Percentiles rank a stretch among this genome's conserved stretches.
Conservation (phyloP, 192 early-diverging fungal species). For the Coemansia sp. region DNA sequence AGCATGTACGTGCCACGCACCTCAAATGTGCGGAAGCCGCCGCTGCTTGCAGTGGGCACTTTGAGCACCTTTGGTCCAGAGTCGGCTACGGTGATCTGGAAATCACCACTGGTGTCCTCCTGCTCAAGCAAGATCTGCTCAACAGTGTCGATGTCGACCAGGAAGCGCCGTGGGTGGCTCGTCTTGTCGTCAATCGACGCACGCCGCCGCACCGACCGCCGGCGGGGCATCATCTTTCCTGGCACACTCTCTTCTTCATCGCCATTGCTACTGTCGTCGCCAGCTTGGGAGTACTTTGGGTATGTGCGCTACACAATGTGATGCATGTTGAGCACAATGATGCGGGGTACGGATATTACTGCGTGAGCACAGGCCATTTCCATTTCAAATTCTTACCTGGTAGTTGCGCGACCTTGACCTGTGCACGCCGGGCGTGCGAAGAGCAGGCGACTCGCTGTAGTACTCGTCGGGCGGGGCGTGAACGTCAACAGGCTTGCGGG, state of each 20-base stretch:
- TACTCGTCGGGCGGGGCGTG: slow-evolving; percentile 45
- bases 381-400: slow-evolving; percentile 23
- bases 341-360: slow-evolving; percentile 2
- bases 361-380: not conserved
- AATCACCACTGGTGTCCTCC: slow-evolving; percentile 94
- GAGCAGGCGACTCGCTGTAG: slow-evolving; percentile 24
- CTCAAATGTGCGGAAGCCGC: slow-evolving; percentile 84
- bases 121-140: slow-evolving; percentile 78
- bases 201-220: slow-evolving; percentile 37
- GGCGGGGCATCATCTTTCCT: not conserved
- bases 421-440: slow-evolving; percentile 24
- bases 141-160: slow-evolving; percentile 84
- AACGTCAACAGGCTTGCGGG: slow-evolving; percentile 20
- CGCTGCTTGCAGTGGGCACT: slow-evolving; percentile 82
- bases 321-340: not conserved
- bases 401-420: slow-evolving; percentile 41
- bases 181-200: slow-evolving; percentile 66
- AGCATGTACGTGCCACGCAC: slow-evolving; percentile 94
- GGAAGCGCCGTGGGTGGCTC: slow-evolving; percentile 67
- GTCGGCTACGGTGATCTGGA: slow-evolving; percentile 93
- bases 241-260: slow-evolving; percentile 1
- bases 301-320: slow-evolving; percentile 10
- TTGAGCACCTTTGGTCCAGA: slow-evolving; percentile 85
- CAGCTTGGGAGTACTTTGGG: slow-evolving; percentile 6
- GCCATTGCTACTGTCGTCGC: not conserved